Percentiles rank a stretch among this genome's conserved stretches.
phyloP scores from a whole-genome alignment of 208 protist species.

The Trypanosomatidae sp. region DNA sequence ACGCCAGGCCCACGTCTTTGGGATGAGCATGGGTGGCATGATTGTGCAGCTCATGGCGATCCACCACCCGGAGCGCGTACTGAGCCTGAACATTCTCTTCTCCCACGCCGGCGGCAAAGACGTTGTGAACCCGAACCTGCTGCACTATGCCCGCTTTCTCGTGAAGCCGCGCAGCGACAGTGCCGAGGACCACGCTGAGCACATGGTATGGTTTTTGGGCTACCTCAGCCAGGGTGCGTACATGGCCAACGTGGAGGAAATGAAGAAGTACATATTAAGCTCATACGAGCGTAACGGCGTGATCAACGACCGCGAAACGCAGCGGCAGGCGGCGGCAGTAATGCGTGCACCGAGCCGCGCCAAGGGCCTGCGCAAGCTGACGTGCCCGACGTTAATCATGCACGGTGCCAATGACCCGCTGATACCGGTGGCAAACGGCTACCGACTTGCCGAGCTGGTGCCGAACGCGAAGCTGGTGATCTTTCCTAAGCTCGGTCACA shows the following conservation, averaged over 20 bases:
- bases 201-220: constrained; percentile 39
- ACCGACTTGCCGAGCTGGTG: constrained; percentile 47
- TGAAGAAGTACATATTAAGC: constrained; percentile 27
- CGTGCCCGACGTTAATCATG: constrained; percentile 33
- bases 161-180: constrained; percentile 38
- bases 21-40: constrained; percentile 78
- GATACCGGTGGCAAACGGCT: constrained; percentile 59
- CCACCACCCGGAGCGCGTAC: constrained; percentile 38
- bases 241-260: constrained; percentile 11
- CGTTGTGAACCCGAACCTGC: constrained; percentile 31
- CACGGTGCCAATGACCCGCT: constrained; percentile 60
- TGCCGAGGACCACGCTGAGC: constrained; percentile 40
- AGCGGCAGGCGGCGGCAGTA: constrained; percentile 62
- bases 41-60: constrained; percentile 76
- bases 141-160: constrained; percentile 37
- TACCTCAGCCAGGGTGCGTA: constrained; percentile 37
- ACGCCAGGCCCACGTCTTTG: constrained; percentile 53
- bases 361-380: constrained; percentile 33
- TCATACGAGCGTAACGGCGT: constrained; percentile 36
- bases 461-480: constrained; percentile 35
- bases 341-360: constrained; percentile 44
- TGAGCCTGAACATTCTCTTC: constrained; percentile 50
- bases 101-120: constrained; percentile 47
- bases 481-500: constrained; percentile 58
- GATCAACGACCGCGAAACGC: constrained; percentile 26